Evolutionary conservation across 768 basidiomycete species (phyloP), one percentile per base, ranked within the genome.

Genomic region (Rickenella mellea): DNA sequence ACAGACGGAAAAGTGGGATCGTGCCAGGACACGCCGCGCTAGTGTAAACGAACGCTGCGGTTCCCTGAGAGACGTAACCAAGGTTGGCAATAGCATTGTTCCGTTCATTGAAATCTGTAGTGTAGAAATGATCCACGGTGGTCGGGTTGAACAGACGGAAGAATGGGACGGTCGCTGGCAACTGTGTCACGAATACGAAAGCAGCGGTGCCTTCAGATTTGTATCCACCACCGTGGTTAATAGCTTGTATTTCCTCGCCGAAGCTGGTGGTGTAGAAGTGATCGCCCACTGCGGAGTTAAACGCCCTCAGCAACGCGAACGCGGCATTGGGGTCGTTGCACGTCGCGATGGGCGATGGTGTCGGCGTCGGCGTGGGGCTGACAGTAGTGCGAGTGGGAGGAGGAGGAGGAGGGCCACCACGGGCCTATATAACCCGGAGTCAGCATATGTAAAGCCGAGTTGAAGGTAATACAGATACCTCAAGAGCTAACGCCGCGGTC

Each of bases 1-100:
- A 50, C 30, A 55, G 4, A 19, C 52, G 51, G 39, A 43, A 52
- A 12, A 56, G 48, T 4, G 53, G 55, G 26, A 49, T 44, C 3
- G 53, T 48, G 47, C 15, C 3, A 43, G 33, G n/a, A n/a, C n/a
- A 58, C 60, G 25, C 41, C 32, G 43, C 33, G 21, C 31, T 41
- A 17, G 45, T 30, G 33, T 49, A 47, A 27, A 55, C 49, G 27
- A 41, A 52, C 1, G 40, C 47, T 39, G 42, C 42, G n/a, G 43
- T 32, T 10, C 48, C 51, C 42, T 46, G 42, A 20, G 45, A 17
- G 7, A 28, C 27, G 39, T 44, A 48, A 6, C 47, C 45, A 6
- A 48, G 29, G 17, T 31, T 41, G 15, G 41, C 24, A 15, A 55
- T 31, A 5, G 49, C 47, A 4, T 35, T 33, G 32, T 53, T 44